Base-by-base conservation (phyloP, 805 yeast genomes). In the Dipodascopsis uninucleata region DNA sequence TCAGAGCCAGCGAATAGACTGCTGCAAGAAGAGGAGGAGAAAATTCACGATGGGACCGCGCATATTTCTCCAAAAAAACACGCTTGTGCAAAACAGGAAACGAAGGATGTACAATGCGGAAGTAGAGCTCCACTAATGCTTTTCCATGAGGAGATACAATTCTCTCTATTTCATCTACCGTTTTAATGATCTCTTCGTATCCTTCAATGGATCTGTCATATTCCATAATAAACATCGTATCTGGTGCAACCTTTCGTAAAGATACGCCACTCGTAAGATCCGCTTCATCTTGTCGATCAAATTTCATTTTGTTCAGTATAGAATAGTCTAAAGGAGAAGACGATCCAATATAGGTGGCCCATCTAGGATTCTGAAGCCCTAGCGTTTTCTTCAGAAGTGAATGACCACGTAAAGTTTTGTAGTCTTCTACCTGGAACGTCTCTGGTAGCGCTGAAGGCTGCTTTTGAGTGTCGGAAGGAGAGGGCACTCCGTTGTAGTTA, bases 131-230 rank as follows among this genome's bases (percentile, higher is more conserved):
- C 22, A 69, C 62, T 9, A 68, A 59, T 1, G 81, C 77, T 52
- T 81, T 84, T 1, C 97, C 97, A 64, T 87, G 88, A 0, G 98
- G 97, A n/a, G 90, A 82, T 16, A 90, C 85, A 39, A 85, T 73
- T 52, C 78, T 72, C 62, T 90, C 97, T 5, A 90, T 85, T 21
- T 81, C 75, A 60, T 90, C 96, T 7, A 85, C 83, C 50, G 82
- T 88, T 48, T 77, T 75, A 37, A 85, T 84, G 66, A 89, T 80
- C 32, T 75, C 71, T 50, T 77, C 75, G 55, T 81, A 81, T 10
- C 82, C 71, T 40, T 78, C 81, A 37, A 81, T 82, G 17, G 85
- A 76, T 60, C 79, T 82, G 60, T 90, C 97, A 52, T 85, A 75
- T n/a, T 66, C 59, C 24, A 90, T 66, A 14, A 85, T 72, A 59